Percentiles rank a stretch among this genome's conserved stretches.
Evolutionary conservation across 169 alveolate species (phyloP).

Genomic region (Plasmodium yoelii): DNA sequence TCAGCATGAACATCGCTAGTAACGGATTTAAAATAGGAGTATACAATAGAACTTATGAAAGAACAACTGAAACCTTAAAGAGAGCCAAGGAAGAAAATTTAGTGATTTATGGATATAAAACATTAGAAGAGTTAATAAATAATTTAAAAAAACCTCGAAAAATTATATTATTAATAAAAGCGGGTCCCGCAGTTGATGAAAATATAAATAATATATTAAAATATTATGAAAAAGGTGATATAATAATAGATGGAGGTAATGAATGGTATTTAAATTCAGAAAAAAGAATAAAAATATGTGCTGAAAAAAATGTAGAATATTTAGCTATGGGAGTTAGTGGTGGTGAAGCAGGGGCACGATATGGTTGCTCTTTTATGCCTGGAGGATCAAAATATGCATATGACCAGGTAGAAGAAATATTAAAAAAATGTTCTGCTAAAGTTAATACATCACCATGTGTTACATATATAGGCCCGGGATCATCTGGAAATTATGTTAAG

Average conservation of each 20-base stretch:
- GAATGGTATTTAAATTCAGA: slow-evolving; percentile 89
- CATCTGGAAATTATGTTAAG: slow-evolving; percentile 90
- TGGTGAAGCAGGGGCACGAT: slow-evolving; percentile 89
- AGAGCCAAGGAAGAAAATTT: slow-evolving; percentile 77
- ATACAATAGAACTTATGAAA: slow-evolving; percentile 80
- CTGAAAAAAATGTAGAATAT: slow-evolving; percentile 74
- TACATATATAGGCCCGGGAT: slow-evolving; percentile 87
- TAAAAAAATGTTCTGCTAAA: slow-evolving; percentile 79
- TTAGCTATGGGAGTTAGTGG: slow-evolving; percentile 91
- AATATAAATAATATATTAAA: slow-evolving; percentile 74
- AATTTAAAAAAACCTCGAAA: slow-evolving; percentile 82
- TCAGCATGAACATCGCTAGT: slow-evolving; percentile 83
- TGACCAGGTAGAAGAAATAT: slow-evolving; percentile 78
- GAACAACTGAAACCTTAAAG: slow-evolving; percentile 72
- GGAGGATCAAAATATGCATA: slow-evolving; percentile 86
- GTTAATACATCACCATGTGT: slow-evolving; percentile 76
- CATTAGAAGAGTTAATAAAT: slow-evolving; percentile 81
- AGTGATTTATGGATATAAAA: slow-evolving; percentile 66
- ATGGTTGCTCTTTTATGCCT: slow-evolving; percentile 89
- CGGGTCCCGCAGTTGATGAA: slow-evolving; percentile 84
- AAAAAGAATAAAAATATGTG: slow-evolving; percentile 74
- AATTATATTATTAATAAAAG: slow-evolving; percentile 85
- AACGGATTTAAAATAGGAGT: slow-evolving; percentile 87
- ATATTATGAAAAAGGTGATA: slow-evolving; percentile 81
- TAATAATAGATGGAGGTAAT: slow-evolving; percentile 90